Evolutionary conservation across 2,329 filamentous ascomycete genomes (phyloP), one percentile per base, ranked within the genome.

Genomic region (Hypoxylon sp.): DNA sequence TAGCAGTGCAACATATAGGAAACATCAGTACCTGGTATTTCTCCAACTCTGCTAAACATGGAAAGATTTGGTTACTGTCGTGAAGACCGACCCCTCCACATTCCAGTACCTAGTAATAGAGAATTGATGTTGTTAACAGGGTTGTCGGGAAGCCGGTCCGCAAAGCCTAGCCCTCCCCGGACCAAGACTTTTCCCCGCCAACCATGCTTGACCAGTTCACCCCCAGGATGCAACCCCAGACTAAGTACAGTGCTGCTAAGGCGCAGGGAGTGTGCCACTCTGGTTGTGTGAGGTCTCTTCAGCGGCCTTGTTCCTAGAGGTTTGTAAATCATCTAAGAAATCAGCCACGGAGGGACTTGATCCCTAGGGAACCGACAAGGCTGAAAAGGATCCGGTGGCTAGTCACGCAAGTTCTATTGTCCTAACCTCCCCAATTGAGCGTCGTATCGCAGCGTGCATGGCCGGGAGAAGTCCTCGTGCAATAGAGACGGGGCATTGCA

Each of bases 171-270:
- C 67, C 57, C 64, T 69, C 68, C 70, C 72, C 73, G 73, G 72
- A 72, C 73, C 72, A 72, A 70, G 69, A 71, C 19, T 65, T 73
- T 73, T 68, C 73, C 70, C 74, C 69, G 72, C 74, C 74, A 75
- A 76, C 71, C 74, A 76, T 45, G 67, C 66, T 58, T 57, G 60
- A 56, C 70, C 68, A 71, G 67, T 71, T 60, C 69, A 67, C 68
- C 69, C 62, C 57, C 61, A 68, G 63, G 56, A 70, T 73, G 72
- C 62, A 75, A 73, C 73, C 73, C 67, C 62, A 65, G 51, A 48
- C 48, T 36, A 63, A 63, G 45, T 57, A 23, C 50, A 67, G 59
- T 63, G 72, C 66, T 72, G 60, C 67, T 66, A 56, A 57, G 69
- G 65, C 64, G 61, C 62, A 71, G 66, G 66, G 64, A 70, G 65